Base-by-base conservation (phyloP, 2,329 filamentous ascomycete species). In the Clonostachys solani region DNA sequence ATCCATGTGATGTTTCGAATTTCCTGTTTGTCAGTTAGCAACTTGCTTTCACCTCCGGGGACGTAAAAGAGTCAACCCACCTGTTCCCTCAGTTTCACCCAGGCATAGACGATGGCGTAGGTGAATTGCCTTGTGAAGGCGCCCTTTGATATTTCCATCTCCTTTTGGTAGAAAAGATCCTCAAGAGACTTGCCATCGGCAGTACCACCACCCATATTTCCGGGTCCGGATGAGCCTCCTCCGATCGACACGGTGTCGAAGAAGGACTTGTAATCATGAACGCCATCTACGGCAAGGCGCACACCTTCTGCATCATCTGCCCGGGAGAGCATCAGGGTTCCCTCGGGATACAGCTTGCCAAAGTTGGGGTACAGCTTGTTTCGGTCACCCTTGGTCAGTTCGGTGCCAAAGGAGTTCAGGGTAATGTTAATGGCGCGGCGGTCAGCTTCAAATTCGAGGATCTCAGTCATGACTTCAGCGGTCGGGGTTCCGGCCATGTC, bases 1-100 rank as follows among this genome's bases (percentile, higher is more conserved):
- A 99, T 99, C 94, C 94, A 99, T 45, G 94, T 97, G 62, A 99
- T 96, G 71, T 99, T 99, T 55, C 94, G 88, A 60, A 97, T 96
- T 87, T 99, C 94, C 92, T 97, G 52, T 7, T 17, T 5, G 17
- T 5, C 23, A 60, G 77, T 60, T 72, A 63, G 47, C 37, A n/a
- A 16, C 15, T 19, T 13, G 12, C 19, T 13, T n/a, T 44, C 5
- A 35, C 33, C 4, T 5, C 10, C 29, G 42, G 33, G 12, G 33
- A n/a, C 15, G 8, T 8, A 19, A 13, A 17, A 35, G 9, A 29
- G 16, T 17, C n/a, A 33, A 65, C 84, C 66, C 71, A 96, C 92
- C 84, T 99, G 94, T 71, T 99, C 94, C 66, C 92, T 84, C 61
- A 99, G 74, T 75, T 95, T 96, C 49, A 99, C 89, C 94, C 94